Evolutionary conservation across 768 basidiomycete species (phyloP).

Genomic region (Termitomyces sp.): DNA sequence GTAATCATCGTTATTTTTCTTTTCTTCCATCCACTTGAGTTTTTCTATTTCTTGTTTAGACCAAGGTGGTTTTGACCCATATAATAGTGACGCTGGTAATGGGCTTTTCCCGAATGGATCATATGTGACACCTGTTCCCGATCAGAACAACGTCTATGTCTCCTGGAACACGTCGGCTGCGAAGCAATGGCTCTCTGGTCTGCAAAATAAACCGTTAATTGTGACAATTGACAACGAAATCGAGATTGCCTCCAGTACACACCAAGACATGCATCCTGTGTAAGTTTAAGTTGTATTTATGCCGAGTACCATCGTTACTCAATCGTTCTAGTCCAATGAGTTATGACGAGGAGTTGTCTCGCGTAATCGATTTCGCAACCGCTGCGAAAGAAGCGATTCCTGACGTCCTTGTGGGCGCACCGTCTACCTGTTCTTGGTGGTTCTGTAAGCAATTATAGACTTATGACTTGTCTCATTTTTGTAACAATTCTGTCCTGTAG

Average conservation of each 20-base stretch:
- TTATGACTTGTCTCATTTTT: not conserved
- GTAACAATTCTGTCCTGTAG: constrained; percentile 16
- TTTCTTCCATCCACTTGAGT: not conserved
- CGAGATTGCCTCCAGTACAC: constrained; percentile 46
- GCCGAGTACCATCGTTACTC: not conserved
- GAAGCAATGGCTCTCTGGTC: constrained; percentile 35
- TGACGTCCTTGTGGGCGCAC: constrained; percentile 37
- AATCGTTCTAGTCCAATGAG: constrained; percentile 31
- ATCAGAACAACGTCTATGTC: constrained; percentile 34
- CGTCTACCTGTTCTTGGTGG: constrained; percentile 42
- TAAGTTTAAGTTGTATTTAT: constrained; percentile 15
- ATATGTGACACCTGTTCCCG: constrained; percentile 30
- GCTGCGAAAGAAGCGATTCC: constrained; percentile 40
- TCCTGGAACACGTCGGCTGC: constrained; percentile 43
- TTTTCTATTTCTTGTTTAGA: constrained; percentile 18
- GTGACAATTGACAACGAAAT: constrained; percentile 53
- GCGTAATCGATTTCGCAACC: constrained; percentile 35
- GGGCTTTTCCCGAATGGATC: constrained; percentile 46
- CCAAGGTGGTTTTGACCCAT: constrained; percentile 40
- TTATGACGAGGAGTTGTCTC: constrained; percentile 46
- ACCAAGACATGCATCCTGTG: constrained; percentile 53
- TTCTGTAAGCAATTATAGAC: constrained; percentile 27
- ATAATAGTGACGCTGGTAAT: constrained; percentile 41
- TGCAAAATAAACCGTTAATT: constrained; percentile 42
- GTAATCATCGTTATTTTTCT: constrained; percentile 18